A percentile compares a stretch with the other conserved stretches of the same genome.
phyloP scores from a whole-genome alignment of 768 basidiomycete species.

The Porphyrellus cyaneotinctus region DNA sequence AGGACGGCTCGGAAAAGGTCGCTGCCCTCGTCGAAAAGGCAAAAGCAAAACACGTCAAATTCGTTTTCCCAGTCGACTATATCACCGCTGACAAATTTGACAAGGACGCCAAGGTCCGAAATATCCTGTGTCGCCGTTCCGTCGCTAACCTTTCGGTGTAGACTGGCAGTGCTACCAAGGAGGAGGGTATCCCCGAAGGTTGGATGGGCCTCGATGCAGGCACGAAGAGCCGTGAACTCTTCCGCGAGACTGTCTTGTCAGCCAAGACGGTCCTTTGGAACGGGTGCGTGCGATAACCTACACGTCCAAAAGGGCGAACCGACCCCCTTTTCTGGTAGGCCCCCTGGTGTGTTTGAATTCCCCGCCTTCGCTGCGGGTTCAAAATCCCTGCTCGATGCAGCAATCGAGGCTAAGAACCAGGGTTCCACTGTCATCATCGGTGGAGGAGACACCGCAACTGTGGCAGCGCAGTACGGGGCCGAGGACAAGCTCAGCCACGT shows the following conservation, averaged over 20 bases:
- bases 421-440: slow-evolving; percentile 94
- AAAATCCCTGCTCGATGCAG: slow-evolving; percentile 75
- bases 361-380: slow-evolving; percentile 86
- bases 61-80: slow-evolving; percentile 95
- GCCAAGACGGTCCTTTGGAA: slow-evolving; percentile 98
- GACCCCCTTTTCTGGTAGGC: slow-evolving; percentile 45
- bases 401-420: slow-evolving; percentile 78
- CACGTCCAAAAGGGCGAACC: not conserved
- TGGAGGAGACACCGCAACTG: slow-evolving; percentile 94
- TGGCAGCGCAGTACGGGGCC: slow-evolving; percentile 79
- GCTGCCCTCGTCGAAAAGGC: slow-evolving; percentile 83
- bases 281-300: slow-evolving; percentile 48
- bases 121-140: not conserved
- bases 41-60: slow-evolving; percentile 83
- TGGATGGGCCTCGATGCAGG: slow-evolving; percentile 97
- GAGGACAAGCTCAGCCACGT: slow-evolving; percentile 95
- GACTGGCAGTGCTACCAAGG: slow-evolving; percentile 73
- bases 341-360: slow-evolving; percentile 98
- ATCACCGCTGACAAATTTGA: slow-evolving; percentile 93
- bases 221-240: slow-evolving; percentile 76
- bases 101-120: slow-evolving; percentile 76
- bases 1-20: slow-evolving; percentile 85
- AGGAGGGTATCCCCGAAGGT: slow-evolving; percentile 83
- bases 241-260: slow-evolving; percentile 72
- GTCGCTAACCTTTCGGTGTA: slow-evolving; percentile 28